Evolutionary conservation across 371 early-diverging fungal genomes (phyloP).

Genomic region (Haplosporangium sp.): DNA sequence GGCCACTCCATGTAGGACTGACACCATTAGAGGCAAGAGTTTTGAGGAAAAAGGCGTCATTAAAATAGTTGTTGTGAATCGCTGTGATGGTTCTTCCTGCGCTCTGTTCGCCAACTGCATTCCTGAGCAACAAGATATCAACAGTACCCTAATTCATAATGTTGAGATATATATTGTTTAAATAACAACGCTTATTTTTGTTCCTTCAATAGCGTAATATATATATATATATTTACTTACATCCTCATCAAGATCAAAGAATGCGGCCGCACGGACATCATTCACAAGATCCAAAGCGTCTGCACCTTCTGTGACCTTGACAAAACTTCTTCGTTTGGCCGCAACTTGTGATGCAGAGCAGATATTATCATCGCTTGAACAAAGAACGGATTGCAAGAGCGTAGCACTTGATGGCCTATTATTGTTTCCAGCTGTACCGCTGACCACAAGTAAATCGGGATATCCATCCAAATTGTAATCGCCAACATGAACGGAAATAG

Average conservation of each 20-base stretch:
- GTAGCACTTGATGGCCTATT: conserved; percentile 56
- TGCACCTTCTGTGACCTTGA: conserved; percentile 68
- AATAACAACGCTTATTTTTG: background rate
- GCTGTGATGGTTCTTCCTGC: conserved; percentile 54
- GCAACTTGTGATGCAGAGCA: conserved; percentile 61
- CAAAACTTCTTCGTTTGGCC: conserved; percentile 68
- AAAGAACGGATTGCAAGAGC: conserved; percentile 72
- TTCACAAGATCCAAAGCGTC: conserved; percentile 63
- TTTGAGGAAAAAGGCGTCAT: conserved; percentile 95
- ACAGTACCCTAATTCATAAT: conserved; percentile 74
- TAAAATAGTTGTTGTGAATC: conserved; percentile 88
- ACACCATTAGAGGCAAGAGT: conserved; percentile 85
- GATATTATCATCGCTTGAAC: conserved; percentile 49
- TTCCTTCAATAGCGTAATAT: background rate
- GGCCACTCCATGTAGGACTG: conserved; percentile 68
- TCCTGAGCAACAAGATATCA: conserved; percentile 79
- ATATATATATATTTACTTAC: conserved; percentile 56
- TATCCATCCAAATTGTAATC: conserved; percentile 94
- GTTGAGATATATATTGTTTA: background rate
- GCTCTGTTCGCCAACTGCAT: conserved; percentile 11
- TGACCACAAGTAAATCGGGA: conserved; percentile 83
- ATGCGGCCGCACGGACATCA: conserved; percentile 72
- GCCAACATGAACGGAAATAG: conserved; percentile 68
- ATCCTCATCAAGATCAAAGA: conserved; percentile 91
- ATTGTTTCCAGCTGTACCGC: conserved; percentile 58